Conservation (phyloP, 257 asterid species). For the Gentiana dahurica region DNA sequence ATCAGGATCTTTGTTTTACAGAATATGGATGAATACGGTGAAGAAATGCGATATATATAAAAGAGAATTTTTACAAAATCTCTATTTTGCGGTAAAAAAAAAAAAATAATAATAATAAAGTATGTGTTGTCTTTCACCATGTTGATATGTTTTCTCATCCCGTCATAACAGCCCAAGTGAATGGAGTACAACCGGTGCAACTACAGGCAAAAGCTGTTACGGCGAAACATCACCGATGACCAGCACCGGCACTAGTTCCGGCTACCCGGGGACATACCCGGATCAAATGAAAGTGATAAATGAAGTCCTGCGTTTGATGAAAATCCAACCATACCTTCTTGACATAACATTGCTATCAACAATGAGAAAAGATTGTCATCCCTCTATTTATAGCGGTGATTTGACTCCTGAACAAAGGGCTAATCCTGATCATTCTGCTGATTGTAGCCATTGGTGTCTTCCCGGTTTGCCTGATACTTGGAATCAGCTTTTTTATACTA, state of each 20-base stretch:
- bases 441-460: conserved; percentile 97
- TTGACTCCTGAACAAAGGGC: conserved; percentile 59
- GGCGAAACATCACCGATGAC: conserved; percentile 67
- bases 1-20: no score
- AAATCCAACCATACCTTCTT: conserved; percentile 57
- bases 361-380: conserved; percentile 97
- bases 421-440: conserved; percentile 80
- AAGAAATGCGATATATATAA: no score
- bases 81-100: no score
- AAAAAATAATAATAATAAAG: no score
- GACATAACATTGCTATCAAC: conserved; percentile 81
- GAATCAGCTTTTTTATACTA: conserved; percentile 81
- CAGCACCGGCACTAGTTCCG: conserved; percentile 22
- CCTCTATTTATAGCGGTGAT: conserved; percentile 86
- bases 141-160: no score
- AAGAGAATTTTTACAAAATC: no score
- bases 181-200: conserved; percentile 52
- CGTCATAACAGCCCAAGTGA: conserved; percentile 56
- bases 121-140: no score
- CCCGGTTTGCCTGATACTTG: conserved; percentile 98
- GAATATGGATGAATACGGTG: no score
- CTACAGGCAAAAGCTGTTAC: conserved; percentile 59
- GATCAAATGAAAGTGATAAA: conserved; percentile 63
- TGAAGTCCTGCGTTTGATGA: conserved; percentile 45
- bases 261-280: conserved; percentile 38